Conservation (phyloP, 148 eudicot species). For the Cornus florida region DNA sequence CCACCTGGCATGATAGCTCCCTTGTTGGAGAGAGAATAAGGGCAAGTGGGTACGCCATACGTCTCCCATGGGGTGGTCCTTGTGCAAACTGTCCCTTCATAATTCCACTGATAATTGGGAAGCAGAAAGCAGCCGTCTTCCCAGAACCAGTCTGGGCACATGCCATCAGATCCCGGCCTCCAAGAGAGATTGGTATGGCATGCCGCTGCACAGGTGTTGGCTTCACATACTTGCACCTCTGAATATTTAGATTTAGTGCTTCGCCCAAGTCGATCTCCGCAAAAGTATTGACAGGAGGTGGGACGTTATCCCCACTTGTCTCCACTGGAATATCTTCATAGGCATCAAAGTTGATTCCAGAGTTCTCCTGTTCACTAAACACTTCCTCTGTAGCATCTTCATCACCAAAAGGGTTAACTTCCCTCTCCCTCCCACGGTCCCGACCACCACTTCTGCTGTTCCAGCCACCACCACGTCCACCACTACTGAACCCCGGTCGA, state of each 20-base stretch:
- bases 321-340: constrained; percentile 58
- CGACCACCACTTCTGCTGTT: constrained; percentile 43
- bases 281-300: constrained; percentile 51
- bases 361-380: constrained; percentile 34
- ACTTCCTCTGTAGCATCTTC: constrained; percentile 27
- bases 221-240: constrained; percentile 57
- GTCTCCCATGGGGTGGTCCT: constrained; percentile 45
- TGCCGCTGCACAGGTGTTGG: constrained; percentile 58
- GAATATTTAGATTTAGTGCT: constrained; percentile 45
- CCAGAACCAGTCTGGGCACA: constrained; percentile 64
- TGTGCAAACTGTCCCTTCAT: constrained; percentile 38
- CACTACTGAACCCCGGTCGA: constrained; percentile 13
- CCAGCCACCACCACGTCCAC: constrained; percentile 43
- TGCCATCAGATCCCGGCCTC: constrained; percentile 54
- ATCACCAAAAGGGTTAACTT: constrained; percentile 46
- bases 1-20: constrained; percentile 53
- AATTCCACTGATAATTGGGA: constrained; percentile 59
- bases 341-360: constrained; percentile 50
- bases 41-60: constrained; percentile 51
- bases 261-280: constrained; percentile 53
- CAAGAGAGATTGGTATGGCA: constrained; percentile 48
- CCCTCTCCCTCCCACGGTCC: constrained; percentile 48
- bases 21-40: constrained; percentile 59
- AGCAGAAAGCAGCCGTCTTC: constrained; percentile 57
- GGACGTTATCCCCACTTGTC: constrained; percentile 51